A percentile compares a stretch with the other conserved stretches of the same genome.
Conservation (phyloP, 1,284 basidiomycete genomes). For the Fomitopsis palustris region DNA sequence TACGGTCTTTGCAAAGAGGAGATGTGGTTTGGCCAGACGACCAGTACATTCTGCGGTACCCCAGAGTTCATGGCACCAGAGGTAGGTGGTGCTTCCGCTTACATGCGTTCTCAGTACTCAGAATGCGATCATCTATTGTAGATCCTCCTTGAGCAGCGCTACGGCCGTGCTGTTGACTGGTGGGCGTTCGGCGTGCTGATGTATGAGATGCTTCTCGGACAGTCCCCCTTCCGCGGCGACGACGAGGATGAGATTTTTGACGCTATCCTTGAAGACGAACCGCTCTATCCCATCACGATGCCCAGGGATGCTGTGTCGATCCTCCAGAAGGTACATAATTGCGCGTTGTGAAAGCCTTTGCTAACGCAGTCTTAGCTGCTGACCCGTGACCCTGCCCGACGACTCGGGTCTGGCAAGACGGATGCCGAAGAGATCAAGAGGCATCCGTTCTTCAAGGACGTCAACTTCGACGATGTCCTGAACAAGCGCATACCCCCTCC, state of each 20-base stretch:
- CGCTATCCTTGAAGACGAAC: constrained; percentile 98
- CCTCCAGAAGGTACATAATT: constrained; percentile 73
- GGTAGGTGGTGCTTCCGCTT: constrained; percentile 41
- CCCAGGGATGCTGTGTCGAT: constrained; percentile 96
- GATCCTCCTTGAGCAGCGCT: constrained; percentile 97
- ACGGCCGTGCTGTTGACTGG: constrained; percentile 98
- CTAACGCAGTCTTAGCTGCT: constrained; percentile 56
- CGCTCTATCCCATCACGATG: constrained; percentile 99
- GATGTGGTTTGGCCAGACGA: constrained; percentile 98
- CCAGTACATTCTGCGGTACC: constrained; percentile 98
- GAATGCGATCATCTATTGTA: constrained; percentile 28
- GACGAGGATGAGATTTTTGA: constrained; percentile 99
- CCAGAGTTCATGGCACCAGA: constrained; percentile 99
- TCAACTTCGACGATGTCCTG: constrained; percentile 94
- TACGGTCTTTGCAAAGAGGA: constrained; percentile 99
- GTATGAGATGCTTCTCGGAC: constrained; percentile 98
- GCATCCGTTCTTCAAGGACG: constrained; percentile 98
- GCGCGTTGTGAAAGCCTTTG: not conserved
- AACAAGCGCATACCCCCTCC: constrained; percentile 96
- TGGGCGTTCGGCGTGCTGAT: constrained; percentile 99
- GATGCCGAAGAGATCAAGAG: constrained; percentile 98
- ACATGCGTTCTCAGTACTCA: not conserved
- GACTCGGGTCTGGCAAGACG: constrained; percentile 90
- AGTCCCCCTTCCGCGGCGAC: constrained; percentile 98
- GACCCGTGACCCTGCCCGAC: constrained; percentile 88